Base-by-base conservation (phyloP, 176 grass and related monocot species). In the Oryza longistaminata region DNA sequence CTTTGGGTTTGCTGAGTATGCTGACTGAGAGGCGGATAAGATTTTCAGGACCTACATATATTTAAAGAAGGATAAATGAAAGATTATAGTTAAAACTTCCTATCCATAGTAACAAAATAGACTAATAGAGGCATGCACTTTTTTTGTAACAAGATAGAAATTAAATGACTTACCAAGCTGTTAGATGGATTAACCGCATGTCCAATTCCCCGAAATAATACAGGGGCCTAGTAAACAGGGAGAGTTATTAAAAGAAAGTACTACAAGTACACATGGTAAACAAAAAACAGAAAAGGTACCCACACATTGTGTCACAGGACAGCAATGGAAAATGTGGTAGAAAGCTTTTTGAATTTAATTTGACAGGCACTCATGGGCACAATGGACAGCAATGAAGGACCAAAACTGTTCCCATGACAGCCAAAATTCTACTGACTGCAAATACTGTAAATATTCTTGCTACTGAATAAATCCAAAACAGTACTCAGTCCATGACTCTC, bases 191-290 rank as follows among this genome's bases (percentile, higher is more conserved):
- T 96, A 49, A 87, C 74, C 0, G 82, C 85, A 58, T 96, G 96
- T 48, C 91, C 96, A 84, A 96, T 94, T 78, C 96, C 96, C 50
- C 88, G 91, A 49, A 99, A 99, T 26, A 94, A 86, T 40, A 99
- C 77, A 86, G 96, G 96, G 70, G 90, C 88, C 90, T 94, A 55
- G 70, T 66, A 78, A 61, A 90, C 68, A 64, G 26, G 60, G 35
- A 68, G 11, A 80, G 70, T 48, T 65, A 83, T 67, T 64, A 83
- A 12, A 78, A 83, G 16, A 65, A 66, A 64, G 70, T 62, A 72
- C 42, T 11, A 43, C 42, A 82, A 17, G n/a, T 42, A 49, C 49
- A 29, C 11, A 33, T 14, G 53, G 27, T 40, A 79, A 62, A 62
- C 22, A 40, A 80, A 31, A 44, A 34, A 66, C 64, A 31, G 0